Conservation (phyloP, 1,284 basidiomycete genomes). For the Irpex sp. region DNA sequence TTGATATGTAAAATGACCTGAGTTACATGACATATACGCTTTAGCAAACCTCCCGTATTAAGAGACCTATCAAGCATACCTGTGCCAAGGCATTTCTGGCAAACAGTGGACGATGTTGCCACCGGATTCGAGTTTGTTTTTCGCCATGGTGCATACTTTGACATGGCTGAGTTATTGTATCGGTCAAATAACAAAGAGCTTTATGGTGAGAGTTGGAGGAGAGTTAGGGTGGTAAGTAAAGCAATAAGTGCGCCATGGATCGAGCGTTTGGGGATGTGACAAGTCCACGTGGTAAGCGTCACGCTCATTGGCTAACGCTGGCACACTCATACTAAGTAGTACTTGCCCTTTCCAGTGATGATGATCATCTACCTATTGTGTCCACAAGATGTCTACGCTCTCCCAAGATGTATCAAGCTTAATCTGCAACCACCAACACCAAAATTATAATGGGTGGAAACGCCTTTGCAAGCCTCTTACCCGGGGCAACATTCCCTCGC, state of each 20-base stretch:
- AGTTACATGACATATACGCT: neutral
- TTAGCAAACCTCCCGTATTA: neutral
- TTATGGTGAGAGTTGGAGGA: neutral
- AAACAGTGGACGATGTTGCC: slow-evolving; percentile 59
- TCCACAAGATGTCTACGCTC: neutral
- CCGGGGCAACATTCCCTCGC: slow-evolving; percentile 47
- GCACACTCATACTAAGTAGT: neutral
- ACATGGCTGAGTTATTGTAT: slow-evolving; percentile 40
- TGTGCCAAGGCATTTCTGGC: slow-evolving; percentile 70
- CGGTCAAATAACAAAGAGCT: neutral
- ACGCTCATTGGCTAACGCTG: neutral
- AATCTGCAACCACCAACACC: neutral
- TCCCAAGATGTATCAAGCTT: neutral
- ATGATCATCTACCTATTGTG: neutral
- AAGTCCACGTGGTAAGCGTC: neutral
- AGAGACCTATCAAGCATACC: slow-evolving; percentile 34
- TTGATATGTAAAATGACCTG: slow-evolving; percentile 76
- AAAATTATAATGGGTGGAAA: slow-evolving; percentile 53
- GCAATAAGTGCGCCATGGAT: neutral
- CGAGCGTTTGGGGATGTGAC: too few relatives aligned
- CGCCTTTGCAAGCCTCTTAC: slow-evolving; percentile 48
- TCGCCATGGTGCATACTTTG: slow-evolving; percentile 73
- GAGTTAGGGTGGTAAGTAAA: neutral
- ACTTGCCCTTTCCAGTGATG: neutral
- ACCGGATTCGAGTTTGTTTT: slow-evolving; percentile 53